phyloP scores from a whole-genome alignment of 176 grass and related monocot genomes.

The Puccinellia tenuiflora region DNA sequence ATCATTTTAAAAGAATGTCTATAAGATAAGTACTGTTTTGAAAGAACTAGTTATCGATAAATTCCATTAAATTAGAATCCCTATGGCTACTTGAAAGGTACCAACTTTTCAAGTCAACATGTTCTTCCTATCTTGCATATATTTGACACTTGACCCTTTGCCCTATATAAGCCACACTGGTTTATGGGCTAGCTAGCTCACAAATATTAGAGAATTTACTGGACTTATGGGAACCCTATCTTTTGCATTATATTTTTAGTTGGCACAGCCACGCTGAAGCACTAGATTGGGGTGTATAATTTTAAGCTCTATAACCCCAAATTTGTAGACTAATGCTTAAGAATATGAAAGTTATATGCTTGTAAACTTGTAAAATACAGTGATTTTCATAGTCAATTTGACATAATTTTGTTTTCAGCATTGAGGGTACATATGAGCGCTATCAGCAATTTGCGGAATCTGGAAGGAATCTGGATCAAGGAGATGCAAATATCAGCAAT shows the following conservation, averaged over 20 bases:
- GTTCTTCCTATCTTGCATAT: not conserved
- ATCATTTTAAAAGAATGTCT: not conserved
- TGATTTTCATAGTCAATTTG: not conserved
- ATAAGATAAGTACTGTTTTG: no score
- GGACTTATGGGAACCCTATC: not conserved
- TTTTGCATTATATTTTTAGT: not conserved
- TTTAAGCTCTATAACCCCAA: not conserved
- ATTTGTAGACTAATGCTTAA: not conserved
- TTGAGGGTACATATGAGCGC: constrained; percentile 44
- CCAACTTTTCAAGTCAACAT: not conserved
- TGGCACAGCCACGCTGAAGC: no score
- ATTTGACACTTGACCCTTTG: not conserved
- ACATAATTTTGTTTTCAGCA: constrained; percentile 32
- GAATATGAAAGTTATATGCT: not conserved
- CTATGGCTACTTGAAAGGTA: not conserved
- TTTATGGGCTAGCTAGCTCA: not conserved
- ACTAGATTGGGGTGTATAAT: not conserved
- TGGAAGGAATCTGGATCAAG: constrained; percentile 15
- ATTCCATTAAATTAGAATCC: not conserved
- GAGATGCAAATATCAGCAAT: not conserved
- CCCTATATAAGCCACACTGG: not conserved
- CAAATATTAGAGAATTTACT: not conserved
- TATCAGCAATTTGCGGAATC: constrained; percentile 27
- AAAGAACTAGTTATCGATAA: not conserved
- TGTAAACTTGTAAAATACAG: not conserved